Evolutionary conservation across 164 flowering plant genomes (phyloP).

Genomic region (Kalanchoe fedtschenkoi): DNA sequence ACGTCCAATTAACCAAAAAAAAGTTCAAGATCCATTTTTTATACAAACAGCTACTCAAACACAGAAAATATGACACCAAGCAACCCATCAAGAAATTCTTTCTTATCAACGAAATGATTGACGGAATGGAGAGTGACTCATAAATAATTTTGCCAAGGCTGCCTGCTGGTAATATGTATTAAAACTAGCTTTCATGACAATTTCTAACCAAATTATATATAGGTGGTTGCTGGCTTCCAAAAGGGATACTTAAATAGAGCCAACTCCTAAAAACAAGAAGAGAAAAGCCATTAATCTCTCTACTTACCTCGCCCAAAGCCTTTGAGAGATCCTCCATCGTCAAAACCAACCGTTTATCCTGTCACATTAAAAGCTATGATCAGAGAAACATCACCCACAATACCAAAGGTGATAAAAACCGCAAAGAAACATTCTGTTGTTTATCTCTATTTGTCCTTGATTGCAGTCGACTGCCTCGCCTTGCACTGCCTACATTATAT

Average conservation of each 20-base stretch:
- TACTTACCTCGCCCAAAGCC: constrained; percentile 74
- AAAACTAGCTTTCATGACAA: too few relatives aligned
- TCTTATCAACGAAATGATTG: too few relatives aligned
- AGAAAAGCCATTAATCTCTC: background rate
- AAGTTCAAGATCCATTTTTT: too few relatives aligned
- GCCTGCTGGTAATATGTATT: too few relatives aligned
- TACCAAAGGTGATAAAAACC: background rate
- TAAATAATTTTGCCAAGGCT: too few relatives aligned
- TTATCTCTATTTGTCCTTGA: constrained; percentile 84
- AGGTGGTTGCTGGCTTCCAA: too few relatives aligned
- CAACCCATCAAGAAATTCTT: too few relatives aligned
- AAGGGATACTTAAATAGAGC: background rate
- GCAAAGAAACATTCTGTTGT: constrained; percentile 78
- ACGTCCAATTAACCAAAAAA: too few relatives aligned
- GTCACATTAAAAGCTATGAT: constrained; percentile 7
- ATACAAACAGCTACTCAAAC: too few relatives aligned
- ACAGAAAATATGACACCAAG: too few relatives aligned
- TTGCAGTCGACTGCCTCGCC: constrained; percentile 67
- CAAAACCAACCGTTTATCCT: constrained; percentile 89
- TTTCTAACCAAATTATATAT: too few relatives aligned
- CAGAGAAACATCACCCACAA: background rate
- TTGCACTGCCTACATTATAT: constrained; percentile 69
- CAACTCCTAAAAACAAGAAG: background rate
- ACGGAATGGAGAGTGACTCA: too few relatives aligned
- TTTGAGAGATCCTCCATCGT: constrained; percentile 96